These are phyloP conservation scores for Waltergamsia citrina DNA, from an alignment of 2,329 filamentous ascomycete genomes.

Conservation along the genomic window DNA sequence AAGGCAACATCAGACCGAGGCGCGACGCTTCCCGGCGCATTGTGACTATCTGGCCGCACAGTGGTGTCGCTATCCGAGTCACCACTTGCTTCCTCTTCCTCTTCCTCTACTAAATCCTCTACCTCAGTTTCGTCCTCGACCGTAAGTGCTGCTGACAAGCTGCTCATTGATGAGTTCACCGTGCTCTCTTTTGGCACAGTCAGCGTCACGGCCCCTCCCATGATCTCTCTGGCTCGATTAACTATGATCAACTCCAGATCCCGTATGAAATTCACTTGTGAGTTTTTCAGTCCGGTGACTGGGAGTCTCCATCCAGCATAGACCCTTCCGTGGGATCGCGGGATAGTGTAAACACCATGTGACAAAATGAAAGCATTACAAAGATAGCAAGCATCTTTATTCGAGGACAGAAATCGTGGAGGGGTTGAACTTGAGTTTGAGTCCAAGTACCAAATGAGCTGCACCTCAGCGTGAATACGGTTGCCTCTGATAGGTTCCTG, in stretches of 20 bases:
- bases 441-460: slow-evolving; percentile 3
- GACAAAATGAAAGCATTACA: slow-evolving; percentile 1
- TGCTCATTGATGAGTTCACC: not conserved
- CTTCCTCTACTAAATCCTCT: not conserved
- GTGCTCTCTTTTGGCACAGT: not conserved
- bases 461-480: slow-evolving; percentile 4
- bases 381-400: slow-evolving; percentile 4
- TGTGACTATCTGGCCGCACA: not conserved
- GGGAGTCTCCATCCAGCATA: slow-evolving; percentile 4
- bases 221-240: not conserved
- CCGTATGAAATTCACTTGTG: slow-evolving; percentile 5
- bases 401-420: slow-evolving; percentile 2
- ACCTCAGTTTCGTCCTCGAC: not conserved
- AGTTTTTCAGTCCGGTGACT: not conserved
- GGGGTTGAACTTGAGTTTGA: too few relatives aligned
- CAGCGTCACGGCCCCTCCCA: not conserved
- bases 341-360: not conserved
- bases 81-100: not conserved
- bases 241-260: slow-evolving; percentile 8
- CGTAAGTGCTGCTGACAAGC: not conserved
- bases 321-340: slow-evolving; percentile 1
- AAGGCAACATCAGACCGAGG: not conserved
- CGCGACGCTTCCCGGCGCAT: too few relatives aligned
- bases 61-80: not conserved
- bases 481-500: not conserved